phyloP scores from a whole-genome alignment of 768 basidiomycete genomes.

The Leccinum truebloodii region DNA sequence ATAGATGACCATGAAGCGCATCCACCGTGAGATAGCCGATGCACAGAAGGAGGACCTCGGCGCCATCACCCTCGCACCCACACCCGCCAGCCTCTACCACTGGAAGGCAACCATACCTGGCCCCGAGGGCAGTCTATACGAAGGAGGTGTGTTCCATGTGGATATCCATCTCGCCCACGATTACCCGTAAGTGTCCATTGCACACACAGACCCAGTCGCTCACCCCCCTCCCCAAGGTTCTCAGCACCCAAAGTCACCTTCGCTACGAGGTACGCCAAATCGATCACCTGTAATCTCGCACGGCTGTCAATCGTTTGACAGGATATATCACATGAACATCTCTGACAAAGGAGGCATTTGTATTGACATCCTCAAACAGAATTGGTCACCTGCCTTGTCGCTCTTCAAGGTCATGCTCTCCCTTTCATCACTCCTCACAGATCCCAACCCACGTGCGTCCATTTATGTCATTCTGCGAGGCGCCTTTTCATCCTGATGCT shows the following conservation, averaged over 20 bases:
- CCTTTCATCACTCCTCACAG: conserved; percentile 87
- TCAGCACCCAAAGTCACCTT: conserved; percentile 78
- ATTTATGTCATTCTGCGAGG: not conserved
- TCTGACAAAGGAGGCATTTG: conserved; percentile 78
- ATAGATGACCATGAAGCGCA: conserved; percentile 76
- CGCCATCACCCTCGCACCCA: conserved; percentile 64
- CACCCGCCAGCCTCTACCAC: conserved; percentile 61
- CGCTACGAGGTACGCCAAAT: conserved; percentile 57
- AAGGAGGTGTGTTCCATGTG: conserved; percentile 73
- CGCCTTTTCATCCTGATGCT: conserved; percentile 12
- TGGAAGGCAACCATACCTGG: conserved; percentile 84
- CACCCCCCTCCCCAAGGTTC: conserved; percentile 48
- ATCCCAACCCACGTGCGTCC: conserved; percentile 86
- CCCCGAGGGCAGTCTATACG: conserved; percentile 80
- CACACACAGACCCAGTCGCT: conserved; percentile 9
- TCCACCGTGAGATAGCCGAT: conserved; percentile 80
- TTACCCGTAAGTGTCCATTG: conserved; percentile 61
- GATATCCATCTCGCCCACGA: conserved; percentile 67
- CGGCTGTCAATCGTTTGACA: conserved; percentile 27
- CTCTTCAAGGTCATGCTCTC: conserved; percentile 95
- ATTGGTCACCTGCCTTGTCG: conserved; percentile 93
- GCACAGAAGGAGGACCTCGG: conserved; percentile 83
- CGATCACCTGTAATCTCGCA: not conserved
- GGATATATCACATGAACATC: conserved; percentile 91
- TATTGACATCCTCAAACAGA: conserved; percentile 89